Conservation (phyloP, 1,284 basidiomycete genomes). For the Kwoniella shivajii region DNA sequence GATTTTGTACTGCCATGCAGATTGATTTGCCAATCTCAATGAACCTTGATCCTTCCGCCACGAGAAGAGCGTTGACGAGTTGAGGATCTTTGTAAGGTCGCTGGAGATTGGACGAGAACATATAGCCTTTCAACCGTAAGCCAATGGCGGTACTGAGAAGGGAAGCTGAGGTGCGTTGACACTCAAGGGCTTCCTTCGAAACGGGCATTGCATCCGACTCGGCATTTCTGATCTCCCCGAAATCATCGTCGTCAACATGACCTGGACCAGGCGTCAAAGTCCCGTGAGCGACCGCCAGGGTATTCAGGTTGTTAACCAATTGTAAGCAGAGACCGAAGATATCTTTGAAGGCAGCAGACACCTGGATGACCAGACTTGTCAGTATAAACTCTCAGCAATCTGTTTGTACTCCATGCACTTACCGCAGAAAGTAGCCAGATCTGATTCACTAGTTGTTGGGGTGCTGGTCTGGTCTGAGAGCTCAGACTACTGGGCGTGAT, state of each 20-base stretch:
- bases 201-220: constrained; percentile 43
- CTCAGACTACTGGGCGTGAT: neutral
- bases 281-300: neutral
- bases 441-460: neutral
- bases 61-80: constrained; percentile 64
- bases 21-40: constrained; percentile 63
- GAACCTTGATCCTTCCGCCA: constrained; percentile 61
- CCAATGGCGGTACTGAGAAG: constrained; percentile 38
- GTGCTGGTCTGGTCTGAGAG: neutral
- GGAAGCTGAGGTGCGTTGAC: constrained; percentile 27
- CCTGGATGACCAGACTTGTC: neutral
- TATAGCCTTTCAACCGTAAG: constrained; percentile 58
- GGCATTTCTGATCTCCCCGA: constrained; percentile 62
- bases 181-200: constrained; percentile 39
- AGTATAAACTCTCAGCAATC: neutral
- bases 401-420: constrained; percentile 2
- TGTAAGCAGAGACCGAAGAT: constrained; percentile 11
- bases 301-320: constrained; percentile 2
- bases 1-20: constrained; percentile 61
- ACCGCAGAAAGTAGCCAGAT: constrained; percentile 24
- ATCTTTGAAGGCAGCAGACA: constrained; percentile 14
- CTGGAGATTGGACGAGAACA: constrained; percentile 58
- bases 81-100: constrained; percentile 66
- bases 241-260: constrained; percentile 65
- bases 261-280: constrained; percentile 1